Evolutionary conservation across 345 rosid genomes (phyloP), one percentile per base, ranked within the genome.

Genomic region (Salix brachista): DNA sequence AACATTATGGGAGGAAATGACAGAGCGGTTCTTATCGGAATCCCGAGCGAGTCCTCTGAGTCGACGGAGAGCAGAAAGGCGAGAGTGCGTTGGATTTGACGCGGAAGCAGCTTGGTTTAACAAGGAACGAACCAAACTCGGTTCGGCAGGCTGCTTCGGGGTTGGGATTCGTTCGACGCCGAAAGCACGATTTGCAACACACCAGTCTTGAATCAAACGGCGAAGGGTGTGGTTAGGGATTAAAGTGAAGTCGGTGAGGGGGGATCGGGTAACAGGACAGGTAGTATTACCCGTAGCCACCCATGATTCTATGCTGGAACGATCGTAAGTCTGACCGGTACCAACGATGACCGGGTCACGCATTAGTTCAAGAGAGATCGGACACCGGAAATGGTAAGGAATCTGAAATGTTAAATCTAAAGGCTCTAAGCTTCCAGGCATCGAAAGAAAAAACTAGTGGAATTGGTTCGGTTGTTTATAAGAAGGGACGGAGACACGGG

Each of bases 171-270:
- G 90, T 76, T 90, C 86, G 23, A 96, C 79, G 44, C 99, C 98
- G 52, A 86, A 87, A 50, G 91, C 83, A 23, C 93, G 90, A 82
- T 96, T 89, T 2, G 94, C 95, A 39, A 96, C 99, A 82, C 97
- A 96, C 99, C 99, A 96, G 39, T 90, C 97, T 78, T 96, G 99
- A 79, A 96, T 96, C 8, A 96, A 88, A 19, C 99, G 94, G 69
- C 99, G 97, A 76, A 96, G 99, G 67, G 97, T 96, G 86, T 96
- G 99, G 86, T 96, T 96, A 1, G 99, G 99, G 37, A 93, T 96
- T 80, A 96, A 81, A 64, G 92, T 90, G 85, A 92, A 96, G 71
- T 93, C 98, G 69, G 86, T 62, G 84, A 96, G 98, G 0, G 90
- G 81, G 52, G 83, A 68, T 0, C 99, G 91, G 44, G 97, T 93